Conservation (phyloP, 441 rosid genomes). For the Flueggea neowawraea region DNA sequence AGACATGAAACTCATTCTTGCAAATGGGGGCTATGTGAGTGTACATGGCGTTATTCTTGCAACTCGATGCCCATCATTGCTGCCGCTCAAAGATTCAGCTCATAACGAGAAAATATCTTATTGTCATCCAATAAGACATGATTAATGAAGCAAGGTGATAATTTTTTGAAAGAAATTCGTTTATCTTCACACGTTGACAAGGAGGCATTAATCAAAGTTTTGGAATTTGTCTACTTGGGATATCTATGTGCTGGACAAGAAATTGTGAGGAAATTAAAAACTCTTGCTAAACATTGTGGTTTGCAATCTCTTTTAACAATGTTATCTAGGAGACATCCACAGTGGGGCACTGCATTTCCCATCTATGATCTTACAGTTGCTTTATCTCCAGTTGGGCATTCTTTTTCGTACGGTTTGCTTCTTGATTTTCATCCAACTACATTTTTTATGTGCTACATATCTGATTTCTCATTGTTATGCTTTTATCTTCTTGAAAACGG, state of each 20-base stretch:
- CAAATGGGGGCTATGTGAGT: slow-evolving; percentile 40
- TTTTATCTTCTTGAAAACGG: too few relatives aligned
- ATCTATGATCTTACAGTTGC: slow-evolving; percentile 51
- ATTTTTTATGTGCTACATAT: not conserved
- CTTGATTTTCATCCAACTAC: not conserved
- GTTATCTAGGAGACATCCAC: slow-evolving; percentile 58
- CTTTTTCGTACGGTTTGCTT: slow-evolving; percentile 53
- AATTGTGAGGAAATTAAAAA: slow-evolving; percentile 48
- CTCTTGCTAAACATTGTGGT: slow-evolving; percentile 60
- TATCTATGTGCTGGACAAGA: slow-evolving; percentile 41
- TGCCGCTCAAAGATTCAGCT: slow-evolving; percentile 48
- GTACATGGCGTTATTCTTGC: slow-evolving; percentile 62
- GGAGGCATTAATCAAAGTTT: slow-evolving; percentile 48
- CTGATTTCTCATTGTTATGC: not conserved
- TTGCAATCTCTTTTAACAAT: slow-evolving; percentile 50
- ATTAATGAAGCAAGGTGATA: slow-evolving; percentile 19
- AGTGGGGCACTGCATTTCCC: slow-evolving; percentile 71
- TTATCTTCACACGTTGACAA: slow-evolving; percentile 70
- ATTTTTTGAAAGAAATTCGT: slow-evolving; percentile 40
- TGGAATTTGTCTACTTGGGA: slow-evolving; percentile 74
- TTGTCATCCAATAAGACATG: slow-evolving; percentile 23
- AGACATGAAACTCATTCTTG: slow-evolving; percentile 51
- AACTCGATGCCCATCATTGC: slow-evolving; percentile 64
- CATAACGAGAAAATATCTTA: slow-evolving; percentile 15
- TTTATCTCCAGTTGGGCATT: slow-evolving; percentile 41